phyloP scores from a whole-genome alignment of 2,329 filamentous ascomycete species.

The Emmonsia crescens region DNA sequence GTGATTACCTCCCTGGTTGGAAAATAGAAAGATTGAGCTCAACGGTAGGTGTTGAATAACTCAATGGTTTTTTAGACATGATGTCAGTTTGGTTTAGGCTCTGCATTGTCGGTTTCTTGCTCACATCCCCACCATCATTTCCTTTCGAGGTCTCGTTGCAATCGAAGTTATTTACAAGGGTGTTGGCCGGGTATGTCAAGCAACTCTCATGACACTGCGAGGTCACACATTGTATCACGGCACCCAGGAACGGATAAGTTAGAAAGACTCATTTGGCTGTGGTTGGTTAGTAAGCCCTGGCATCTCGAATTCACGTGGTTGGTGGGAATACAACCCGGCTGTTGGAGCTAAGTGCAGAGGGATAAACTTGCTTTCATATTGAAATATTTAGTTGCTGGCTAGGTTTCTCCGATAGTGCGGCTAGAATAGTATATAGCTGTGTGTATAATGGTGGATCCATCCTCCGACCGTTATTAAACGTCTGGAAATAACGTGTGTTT shows the following conservation, averaged over 20 bases:
- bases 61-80: neutral
- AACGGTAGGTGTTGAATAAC: neutral
- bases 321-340: neutral
- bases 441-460: neutral
- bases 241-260: no score
- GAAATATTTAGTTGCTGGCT: conserved; percentile 2
- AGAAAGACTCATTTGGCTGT: neutral
- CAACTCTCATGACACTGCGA: neutral
- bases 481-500: neutral
- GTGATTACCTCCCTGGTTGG: neutral
- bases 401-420: neutral
- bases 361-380: neutral
- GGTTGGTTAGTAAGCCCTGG: neutral
- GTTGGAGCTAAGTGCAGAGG: neutral
- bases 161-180: neutral
- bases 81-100: neutral
- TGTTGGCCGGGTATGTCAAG: neutral
- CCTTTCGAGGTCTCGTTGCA: neutral
- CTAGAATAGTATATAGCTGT: neutral
- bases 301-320: neutral
- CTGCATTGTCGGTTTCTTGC: neutral
- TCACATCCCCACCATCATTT: neutral
- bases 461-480: neutral
- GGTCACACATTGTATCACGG: neutral
- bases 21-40: neutral